A percentile compares a stretch with the other conserved stretches of the same genome.
Evolutionary conservation across 2,329 filamentous ascomycete genomes (phyloP).

Genomic region (Cyphellophora attinorum): DNA sequence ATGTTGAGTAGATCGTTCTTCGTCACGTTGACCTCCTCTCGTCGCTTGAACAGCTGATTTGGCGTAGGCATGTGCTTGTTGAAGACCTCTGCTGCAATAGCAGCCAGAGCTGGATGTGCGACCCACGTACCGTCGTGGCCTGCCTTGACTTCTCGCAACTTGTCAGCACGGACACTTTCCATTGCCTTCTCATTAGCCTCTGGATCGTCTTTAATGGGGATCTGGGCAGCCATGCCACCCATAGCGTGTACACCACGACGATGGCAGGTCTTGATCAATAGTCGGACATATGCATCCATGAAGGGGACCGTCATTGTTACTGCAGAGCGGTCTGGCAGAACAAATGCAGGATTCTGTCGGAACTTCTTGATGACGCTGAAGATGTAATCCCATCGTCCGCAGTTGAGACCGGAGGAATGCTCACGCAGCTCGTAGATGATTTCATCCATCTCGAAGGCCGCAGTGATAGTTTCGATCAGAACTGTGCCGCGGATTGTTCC

Average conservation of each 20-base stretch:
- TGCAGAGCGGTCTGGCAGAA: slow-evolving; percentile 79
- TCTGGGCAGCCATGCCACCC: slow-evolving; percentile 97
- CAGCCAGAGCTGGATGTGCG: slow-evolving; percentile 82
- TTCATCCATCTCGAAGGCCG: slow-evolving; percentile 99
- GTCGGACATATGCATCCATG: slow-evolving; percentile 95
- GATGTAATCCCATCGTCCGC: slow-evolving; percentile 99
- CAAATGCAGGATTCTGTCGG: slow-evolving; percentile 85
- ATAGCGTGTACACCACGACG: slow-evolving; percentile 95
- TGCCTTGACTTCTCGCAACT: slow-evolving; percentile 88
- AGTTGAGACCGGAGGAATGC: slow-evolving; percentile 93
- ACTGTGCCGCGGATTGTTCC: slow-evolving; percentile 93
- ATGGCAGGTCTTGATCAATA: slow-evolving; percentile 97
- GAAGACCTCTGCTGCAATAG: slow-evolving; percentile 85
- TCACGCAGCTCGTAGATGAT: slow-evolving; percentile 99
- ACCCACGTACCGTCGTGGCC: slow-evolving; percentile 98
- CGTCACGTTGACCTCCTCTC: slow-evolving; percentile 78
- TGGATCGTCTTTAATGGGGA: slow-evolving; percentile 92
- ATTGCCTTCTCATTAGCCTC: slow-evolving; percentile 89
- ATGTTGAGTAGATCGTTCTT: slow-evolving; percentile 93
- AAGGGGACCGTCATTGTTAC: slow-evolving; percentile 98
- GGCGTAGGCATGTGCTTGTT: slow-evolving; percentile 98
- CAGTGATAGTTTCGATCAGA: slow-evolving; percentile 93
- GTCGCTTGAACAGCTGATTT: slow-evolving; percentile 86
- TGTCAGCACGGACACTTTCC: slow-evolving; percentile 86
- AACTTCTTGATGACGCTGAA: slow-evolving; percentile 99